Evolutionary conservation across 495 filamentous ascomycete genomes (phyloP).

Genomic region (Trichoderma orchidacearum): DNA sequence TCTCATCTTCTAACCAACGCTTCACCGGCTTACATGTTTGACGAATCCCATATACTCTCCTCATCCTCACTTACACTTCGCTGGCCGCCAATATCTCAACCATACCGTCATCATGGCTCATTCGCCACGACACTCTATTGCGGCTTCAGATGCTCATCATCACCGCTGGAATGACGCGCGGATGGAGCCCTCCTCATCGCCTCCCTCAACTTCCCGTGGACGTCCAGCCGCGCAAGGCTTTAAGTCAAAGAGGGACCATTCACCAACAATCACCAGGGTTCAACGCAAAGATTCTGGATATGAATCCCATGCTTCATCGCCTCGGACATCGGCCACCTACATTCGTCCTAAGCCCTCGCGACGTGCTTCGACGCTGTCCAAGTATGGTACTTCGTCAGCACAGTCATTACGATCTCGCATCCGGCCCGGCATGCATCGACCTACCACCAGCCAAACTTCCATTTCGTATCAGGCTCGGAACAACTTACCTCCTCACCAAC

Average conservation of each 20-base stretch:
- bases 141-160: too few species aligned
- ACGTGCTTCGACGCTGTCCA: conserved; percentile 10
- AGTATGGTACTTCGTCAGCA: conserved; percentile 12
- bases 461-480: conserved; percentile 11
- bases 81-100: background rate
- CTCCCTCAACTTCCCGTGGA: background rate
- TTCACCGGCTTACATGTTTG: background rate
- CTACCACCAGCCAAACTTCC: conserved; percentile 8
- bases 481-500: conserved; percentile 4
- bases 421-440: conserved; percentile 20
- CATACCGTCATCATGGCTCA: background rate
- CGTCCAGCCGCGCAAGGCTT: conserved; percentile 3
- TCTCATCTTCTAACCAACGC: background rate
- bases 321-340: conserved; percentile 9
- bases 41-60: background rate
- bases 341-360: background rate
- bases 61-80: background rate
- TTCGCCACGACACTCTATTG: background rate
- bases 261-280: conserved; percentile 17
- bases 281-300: conserved; percentile 36
- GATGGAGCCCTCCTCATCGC: background rate
- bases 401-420: conserved; percentile 14
- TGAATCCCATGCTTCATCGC: conserved; percentile 21
- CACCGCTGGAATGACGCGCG: background rate
- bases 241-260: conserved; percentile 7